These are phyloP conservation scores for Coemansia sp. DNA, from an alignment of 192 early-diverging fungal genomes.

Conservation along the genomic window DNA sequence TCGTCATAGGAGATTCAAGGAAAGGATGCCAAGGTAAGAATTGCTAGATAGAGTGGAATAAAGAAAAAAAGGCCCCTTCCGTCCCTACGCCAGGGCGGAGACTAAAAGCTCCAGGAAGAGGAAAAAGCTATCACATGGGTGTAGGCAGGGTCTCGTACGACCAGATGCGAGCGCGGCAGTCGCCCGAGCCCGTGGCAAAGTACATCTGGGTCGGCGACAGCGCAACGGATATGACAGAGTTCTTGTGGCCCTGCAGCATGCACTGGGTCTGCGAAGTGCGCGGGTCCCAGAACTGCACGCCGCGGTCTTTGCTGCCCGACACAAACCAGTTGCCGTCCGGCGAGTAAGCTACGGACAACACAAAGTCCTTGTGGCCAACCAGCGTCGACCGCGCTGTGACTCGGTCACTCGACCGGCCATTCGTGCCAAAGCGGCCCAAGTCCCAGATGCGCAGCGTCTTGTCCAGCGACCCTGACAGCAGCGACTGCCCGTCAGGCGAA, in stretches of 20 bases:
- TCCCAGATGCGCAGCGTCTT: conserved; percentile 93
- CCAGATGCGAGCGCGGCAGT: conserved; percentile 92
- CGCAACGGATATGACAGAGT: conserved; percentile 95
- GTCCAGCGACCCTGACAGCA: conserved; percentile 91
- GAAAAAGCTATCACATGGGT: conserved; percentile 4
- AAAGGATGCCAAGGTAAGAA: too few relatives aligned
- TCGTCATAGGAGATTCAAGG: too few relatives aligned
- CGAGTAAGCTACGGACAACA: conserved; percentile 88
- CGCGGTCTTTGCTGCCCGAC: conserved; percentile 88
- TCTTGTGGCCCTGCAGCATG: conserved; percentile 92
- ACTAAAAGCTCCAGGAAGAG: not conserved
- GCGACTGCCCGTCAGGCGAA: conserved; percentile 84
- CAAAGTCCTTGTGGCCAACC: conserved; percentile 89
- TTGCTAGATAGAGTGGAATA: not conserved
- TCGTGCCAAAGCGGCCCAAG: conserved; percentile 54
- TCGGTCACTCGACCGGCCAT: conserved; percentile 25
- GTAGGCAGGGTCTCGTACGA: conserved; percentile 59
- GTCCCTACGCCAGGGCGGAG: not conserved
- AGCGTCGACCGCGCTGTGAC: conserved; percentile 45
- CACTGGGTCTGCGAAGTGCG: conserved; percentile 68
- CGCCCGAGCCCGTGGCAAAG: conserved; percentile 97
- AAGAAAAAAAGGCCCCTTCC: not conserved
- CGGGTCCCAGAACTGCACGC: conserved; percentile 94
- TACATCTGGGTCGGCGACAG: conserved; percentile 75
- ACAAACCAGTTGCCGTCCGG: conserved; percentile 88